phyloP scores from a whole-genome alignment of 495 filamentous ascomycete genomes.

The Podospora pseudopauciseta region DNA sequence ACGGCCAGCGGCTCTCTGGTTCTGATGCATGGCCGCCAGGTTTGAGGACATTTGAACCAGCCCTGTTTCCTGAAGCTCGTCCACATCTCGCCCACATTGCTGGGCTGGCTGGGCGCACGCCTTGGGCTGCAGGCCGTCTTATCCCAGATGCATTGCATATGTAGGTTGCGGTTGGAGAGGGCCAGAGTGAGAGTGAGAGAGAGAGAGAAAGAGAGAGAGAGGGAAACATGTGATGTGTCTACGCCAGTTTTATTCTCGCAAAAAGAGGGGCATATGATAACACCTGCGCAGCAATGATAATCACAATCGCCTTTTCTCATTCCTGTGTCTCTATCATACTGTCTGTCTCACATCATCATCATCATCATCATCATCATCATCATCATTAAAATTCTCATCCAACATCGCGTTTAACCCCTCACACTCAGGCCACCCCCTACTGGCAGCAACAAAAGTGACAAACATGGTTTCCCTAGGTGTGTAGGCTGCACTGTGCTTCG shows the following conservation, averaged over 20 bases:
- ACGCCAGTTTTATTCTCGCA: neutral
- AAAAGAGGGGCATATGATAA: neutral
- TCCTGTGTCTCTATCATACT: neutral
- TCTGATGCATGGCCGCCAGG: conserved; percentile 1
- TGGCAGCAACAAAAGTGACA: neutral
- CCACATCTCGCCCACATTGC: neutral
- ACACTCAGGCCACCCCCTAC: neutral
- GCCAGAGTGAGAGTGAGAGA: too few relatives aligned
- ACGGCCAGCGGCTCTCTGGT: neutral
- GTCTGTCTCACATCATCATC: neutral
- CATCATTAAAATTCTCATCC: neutral
- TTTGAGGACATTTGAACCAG: neutral
- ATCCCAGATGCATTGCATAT: neutral
- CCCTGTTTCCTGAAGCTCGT: neutral
- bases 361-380: neutral
- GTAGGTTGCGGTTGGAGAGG: neutral
- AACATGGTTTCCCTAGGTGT: neutral
- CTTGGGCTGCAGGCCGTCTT: neutral
- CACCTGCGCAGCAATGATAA: neutral
- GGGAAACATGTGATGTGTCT: neutral
- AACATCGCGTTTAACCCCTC: neutral
- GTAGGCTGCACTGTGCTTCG: conserved; percentile 8
- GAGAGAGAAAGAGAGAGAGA: neutral
- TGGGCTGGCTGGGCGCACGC: neutral
- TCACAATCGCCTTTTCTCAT: neutral